A percentile compares a stretch with the other conserved stretches of the same genome.
These are phyloP conservation scores for Phialemoniopsis sp. DNA, from an alignment of 2,329 filamentous ascomycete genomes.

Conservation along the genomic window DNA sequence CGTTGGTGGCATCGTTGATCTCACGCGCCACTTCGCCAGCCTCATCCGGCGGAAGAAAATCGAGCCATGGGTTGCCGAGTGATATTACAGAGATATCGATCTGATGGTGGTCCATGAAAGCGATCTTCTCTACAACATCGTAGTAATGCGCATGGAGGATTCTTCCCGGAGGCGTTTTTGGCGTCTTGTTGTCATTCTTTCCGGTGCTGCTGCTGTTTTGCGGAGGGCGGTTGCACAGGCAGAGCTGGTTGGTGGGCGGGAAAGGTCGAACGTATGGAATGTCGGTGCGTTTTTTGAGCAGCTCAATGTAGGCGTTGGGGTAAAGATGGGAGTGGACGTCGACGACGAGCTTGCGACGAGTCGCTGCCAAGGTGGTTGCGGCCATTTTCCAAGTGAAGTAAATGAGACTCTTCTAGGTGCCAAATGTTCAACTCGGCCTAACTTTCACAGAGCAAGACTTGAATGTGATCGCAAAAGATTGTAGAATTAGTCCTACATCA, in stretches of 20 bases:
- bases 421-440: too few relatives aligned
- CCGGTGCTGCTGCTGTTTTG: conserved; percentile 24
- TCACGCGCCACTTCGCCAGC: conserved; percentile 57
- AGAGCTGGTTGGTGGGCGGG: conserved; percentile 3
- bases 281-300: conserved; percentile 6
- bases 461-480: too few relatives aligned
- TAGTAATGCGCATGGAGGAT: conserved; percentile 78
- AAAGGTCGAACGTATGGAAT: conserved; percentile 5
- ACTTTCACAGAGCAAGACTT: too few relatives aligned
- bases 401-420: neutral
- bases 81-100: conserved; percentile 80
- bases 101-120: conserved; percentile 76
- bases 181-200: conserved; percentile 33
- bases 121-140: conserved; percentile 69
- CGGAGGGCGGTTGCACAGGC: conserved; percentile 5
- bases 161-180: conserved; percentile 58
- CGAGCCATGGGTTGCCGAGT: conserved; percentile 84
- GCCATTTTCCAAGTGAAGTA: neutral
- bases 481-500: too few relatives aligned
- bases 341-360: conserved; percentile 7
- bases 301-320: conserved; percentile 5
- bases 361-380: too few relatives aligned
- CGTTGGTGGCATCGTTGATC: conserved; percentile 73
- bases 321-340: conserved; percentile 8
- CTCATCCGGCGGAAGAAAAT: conserved; percentile 63